phyloP scores from a whole-genome alignment of 805 yeast genomes.

The Candida broadrunensis region DNA sequence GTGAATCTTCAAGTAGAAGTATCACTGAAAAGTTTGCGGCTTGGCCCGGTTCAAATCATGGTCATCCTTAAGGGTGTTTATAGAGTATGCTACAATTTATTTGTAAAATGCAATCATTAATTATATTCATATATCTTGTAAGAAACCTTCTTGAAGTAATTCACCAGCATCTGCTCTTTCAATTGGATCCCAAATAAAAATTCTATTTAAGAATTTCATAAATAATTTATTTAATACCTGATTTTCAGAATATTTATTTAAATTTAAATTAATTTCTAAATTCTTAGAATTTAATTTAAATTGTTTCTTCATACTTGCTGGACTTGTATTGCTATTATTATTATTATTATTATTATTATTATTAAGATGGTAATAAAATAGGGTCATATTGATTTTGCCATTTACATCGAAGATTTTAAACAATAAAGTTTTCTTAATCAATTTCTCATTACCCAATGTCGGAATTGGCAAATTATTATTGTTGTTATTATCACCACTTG shows the following conservation, averaged over 20 bases:
- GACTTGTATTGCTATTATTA: too few relatives aligned
- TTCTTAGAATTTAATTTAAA: slow-evolving; percentile 26
- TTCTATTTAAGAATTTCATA: slow-evolving; percentile 22
- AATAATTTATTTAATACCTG: slow-evolving; percentile 14
- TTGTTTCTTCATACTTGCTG: slow-evolving; percentile 13
- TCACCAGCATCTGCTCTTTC: slow-evolving; percentile 23
- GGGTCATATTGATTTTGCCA: slow-evolving; percentile 35
- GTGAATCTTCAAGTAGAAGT: slow-evolving; percentile 14
- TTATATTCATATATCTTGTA: slow-evolving; percentile 8
- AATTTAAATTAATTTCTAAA: slow-evolving; percentile 27
- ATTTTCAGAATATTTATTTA: slow-evolving; percentile 10
- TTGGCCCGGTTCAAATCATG: slow-evolving; percentile 70
- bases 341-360: not conserved
- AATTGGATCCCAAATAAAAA: slow-evolving; percentile 39
- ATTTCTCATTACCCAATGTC: slow-evolving; percentile 36
- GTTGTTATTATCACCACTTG: not conserved
- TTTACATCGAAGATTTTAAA: slow-evolving; percentile 35
- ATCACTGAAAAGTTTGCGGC: slow-evolving; percentile 41
- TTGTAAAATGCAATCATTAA: too few relatives aligned
- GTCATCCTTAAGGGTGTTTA: slow-evolving; percentile 51
- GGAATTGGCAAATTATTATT: slow-evolving; percentile 5
- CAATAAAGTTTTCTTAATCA: slow-evolving; percentile 30
- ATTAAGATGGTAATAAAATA: slow-evolving; percentile 23
- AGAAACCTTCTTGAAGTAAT: slow-evolving; percentile 23
- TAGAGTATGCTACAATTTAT: not conserved